phyloP scores from a whole-genome alignment of 441 rosid genomes.

The Erysimum cheiri region DNA sequence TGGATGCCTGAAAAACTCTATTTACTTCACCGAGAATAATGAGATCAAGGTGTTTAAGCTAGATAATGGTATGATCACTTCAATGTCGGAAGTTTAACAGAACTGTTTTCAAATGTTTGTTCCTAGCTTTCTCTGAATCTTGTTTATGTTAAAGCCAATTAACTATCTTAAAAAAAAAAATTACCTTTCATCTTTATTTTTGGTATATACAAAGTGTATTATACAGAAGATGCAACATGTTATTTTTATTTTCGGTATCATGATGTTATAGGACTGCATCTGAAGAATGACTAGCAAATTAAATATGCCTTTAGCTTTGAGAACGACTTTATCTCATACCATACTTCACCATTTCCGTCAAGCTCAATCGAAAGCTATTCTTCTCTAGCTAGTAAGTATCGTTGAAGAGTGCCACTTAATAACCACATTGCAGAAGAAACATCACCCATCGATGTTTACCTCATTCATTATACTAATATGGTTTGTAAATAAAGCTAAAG shows the following conservation, averaged over 20 bases:
- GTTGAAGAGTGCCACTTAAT: conserved; percentile 71
- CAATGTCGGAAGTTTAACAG: not conserved
- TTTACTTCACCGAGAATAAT: conserved; percentile 42
- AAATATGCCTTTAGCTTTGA: conserved; percentile 52
- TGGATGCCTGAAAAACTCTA: conserved; percentile 48
- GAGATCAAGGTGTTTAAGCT: conserved; percentile 42
- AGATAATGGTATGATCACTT: conserved; percentile 25
- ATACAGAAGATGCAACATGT: not conserved
- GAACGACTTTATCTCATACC: conserved; percentile 84
- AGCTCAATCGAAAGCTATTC: conserved; percentile 83
- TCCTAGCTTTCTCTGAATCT: conserved; percentile 10
- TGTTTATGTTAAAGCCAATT: not conserved
- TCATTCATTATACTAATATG: too few species aligned
- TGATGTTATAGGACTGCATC: conserved; percentile 60
- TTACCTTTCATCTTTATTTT: conserved; percentile 3
- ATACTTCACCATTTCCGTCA: conserved; percentile 79
- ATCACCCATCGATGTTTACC: too few species aligned
- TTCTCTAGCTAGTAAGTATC: conserved; percentile 92
- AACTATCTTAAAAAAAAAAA: too few species aligned
- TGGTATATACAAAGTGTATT: not conserved
- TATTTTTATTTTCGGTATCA: conserved; percentile 4
- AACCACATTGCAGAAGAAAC: too few species aligned
- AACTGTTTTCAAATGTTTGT: conserved; percentile 32
- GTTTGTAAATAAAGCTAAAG: too few species aligned
- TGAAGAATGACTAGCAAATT: conserved; percentile 49